Evolutionary conservation across 495 filamentous ascomycete genomes (phyloP).

Genomic region (Hyaloscypha finlandica): DNA sequence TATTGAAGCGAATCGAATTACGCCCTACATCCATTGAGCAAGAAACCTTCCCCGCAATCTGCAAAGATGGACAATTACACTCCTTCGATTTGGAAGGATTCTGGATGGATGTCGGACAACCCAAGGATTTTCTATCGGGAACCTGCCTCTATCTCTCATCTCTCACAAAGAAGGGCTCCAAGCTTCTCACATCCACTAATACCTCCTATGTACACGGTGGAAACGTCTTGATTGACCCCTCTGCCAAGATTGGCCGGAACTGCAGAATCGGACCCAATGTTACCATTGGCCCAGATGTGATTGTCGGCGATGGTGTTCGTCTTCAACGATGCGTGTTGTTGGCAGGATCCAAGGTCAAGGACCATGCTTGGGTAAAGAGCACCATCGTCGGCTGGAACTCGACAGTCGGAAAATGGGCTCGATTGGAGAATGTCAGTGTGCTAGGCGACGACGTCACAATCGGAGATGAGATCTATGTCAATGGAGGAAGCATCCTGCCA

Average conservation of each 20-base stretch:
- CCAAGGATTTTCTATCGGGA: conserved; percentile 96
- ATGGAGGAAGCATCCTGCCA: conserved; percentile 92
- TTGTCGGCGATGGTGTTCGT: conserved; percentile 92
- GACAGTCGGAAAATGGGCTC: conserved; percentile 91
- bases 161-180: conserved; percentile 88
- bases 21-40: conserved; percentile 99
- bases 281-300: conserved; percentile 91
- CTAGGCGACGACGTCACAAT: conserved; percentile 99
- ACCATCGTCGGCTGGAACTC: conserved; percentile 99
- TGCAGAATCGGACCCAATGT: conserved; percentile 99
- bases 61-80: conserved; percentile 88
- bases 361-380: conserved; percentile 99
- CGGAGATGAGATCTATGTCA: conserved; percentile 98
- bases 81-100: conserved; percentile 98
- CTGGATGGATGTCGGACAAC: conserved; percentile 99
- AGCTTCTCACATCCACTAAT: conserved; percentile 73
- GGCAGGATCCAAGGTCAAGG: conserved; percentile 89
- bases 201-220: conserved; percentile 89
- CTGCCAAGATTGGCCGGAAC: conserved; percentile 96
- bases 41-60: conserved; percentile 97
- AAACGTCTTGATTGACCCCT: conserved; percentile 94
- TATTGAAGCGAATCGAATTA: conserved; percentile 89
- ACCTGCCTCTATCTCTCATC: conserved; percentile 97
- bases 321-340: conserved; percentile 93
- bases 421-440: conserved; percentile 95